Percentiles rank a stretch among this genome's conserved stretches.
These are phyloP conservation scores for Fistulina hepatica DNA, from an alignment of 1,284 basidiomycete species.

Conservation along the genomic window DNA sequence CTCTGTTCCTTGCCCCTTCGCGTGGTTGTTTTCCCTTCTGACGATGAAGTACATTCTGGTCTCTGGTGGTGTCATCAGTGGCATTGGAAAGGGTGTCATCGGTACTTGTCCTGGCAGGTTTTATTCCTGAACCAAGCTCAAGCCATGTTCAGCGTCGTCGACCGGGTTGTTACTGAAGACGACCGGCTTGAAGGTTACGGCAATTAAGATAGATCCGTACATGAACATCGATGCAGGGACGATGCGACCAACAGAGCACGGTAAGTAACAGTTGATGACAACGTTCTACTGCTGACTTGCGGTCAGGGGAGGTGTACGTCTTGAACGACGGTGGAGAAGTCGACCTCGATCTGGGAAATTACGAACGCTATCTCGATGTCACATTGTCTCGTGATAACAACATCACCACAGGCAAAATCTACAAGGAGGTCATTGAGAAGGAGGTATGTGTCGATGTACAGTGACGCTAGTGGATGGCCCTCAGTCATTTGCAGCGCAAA, in stretches of 20 bases:
- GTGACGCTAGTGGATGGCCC: background rate
- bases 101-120: constrained; percentile 55
- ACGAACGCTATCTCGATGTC: constrained; percentile 95
- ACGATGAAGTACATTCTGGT: constrained; percentile 76
- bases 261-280: constrained; percentile 34
- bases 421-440: constrained; percentile 93
- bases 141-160: constrained; percentile 66
- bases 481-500: constrained; percentile 48
- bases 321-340: constrained; percentile 98
- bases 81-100: constrained; percentile 91
- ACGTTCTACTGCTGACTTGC: constrained; percentile 14
- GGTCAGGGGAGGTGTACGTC: constrained; percentile 90
- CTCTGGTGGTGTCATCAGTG: constrained; percentile 86
- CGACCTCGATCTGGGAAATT: constrained; percentile 96
- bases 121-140: constrained; percentile 1
- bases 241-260: constrained; percentile 98
- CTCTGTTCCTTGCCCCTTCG: background rate
- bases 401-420: constrained; percentile 98
- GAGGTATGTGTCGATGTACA: constrained; percentile 65
- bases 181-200: constrained; percentile 90
- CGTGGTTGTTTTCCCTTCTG: background rate
- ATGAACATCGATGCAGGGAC: constrained; percentile 99
- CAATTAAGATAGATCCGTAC: constrained; percentile 99
- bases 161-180: constrained; percentile 96
- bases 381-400: constrained; percentile 94